Evolutionary conservation across 73 alveolate species (phyloP), one percentile per base, ranked within the genome.

Genomic region (Blepharisma japonicum): DNA sequence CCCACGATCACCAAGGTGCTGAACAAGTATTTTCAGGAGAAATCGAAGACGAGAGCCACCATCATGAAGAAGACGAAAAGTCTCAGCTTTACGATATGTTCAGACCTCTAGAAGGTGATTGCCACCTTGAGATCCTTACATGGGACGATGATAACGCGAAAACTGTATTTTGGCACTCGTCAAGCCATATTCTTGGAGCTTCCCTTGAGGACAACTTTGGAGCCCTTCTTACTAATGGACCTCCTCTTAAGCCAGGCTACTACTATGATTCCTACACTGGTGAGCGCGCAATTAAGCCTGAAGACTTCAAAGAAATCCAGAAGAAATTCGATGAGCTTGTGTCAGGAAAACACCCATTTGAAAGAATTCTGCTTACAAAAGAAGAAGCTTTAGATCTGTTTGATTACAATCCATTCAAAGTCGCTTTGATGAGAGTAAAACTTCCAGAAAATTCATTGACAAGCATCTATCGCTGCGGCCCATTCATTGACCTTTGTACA

Each of bases 81-180:
- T 82, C 87, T 88, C 93, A 81, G 68, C 89, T 95, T 55, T 90
- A 90, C 87, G 99, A 96, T 90, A 66, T 96, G 66, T 61, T 72
- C 56, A 86, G 99, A 86, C 99, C 99, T 54, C 84, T 98, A 27
- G 98, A 97, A 80, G 99, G 99, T 25, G 98, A 94, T 77, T 98
- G 99, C 79, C 88, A 94, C 56, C 68, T 98, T 68, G 94, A 91
- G 87, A 87, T 98, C 49, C 87, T 96, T 74, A 96, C 87, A 53
- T 98, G 97, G 80, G 99, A 97, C 42, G 97, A 95, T 56, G 85
- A 90, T 23, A 98, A 97, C 83, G 51, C 45, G 38, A 78, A 77
- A 66, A 72, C 82, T 78, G 97, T 94, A 25, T 98, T 96, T 83
- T 98, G 99, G 99, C 99, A 98, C 81, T 96, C 99, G 49, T 82